Evolutionary conservation across 2,329 filamentous ascomycete species (phyloP).

Genomic region (Balansia obtecta): DNA sequence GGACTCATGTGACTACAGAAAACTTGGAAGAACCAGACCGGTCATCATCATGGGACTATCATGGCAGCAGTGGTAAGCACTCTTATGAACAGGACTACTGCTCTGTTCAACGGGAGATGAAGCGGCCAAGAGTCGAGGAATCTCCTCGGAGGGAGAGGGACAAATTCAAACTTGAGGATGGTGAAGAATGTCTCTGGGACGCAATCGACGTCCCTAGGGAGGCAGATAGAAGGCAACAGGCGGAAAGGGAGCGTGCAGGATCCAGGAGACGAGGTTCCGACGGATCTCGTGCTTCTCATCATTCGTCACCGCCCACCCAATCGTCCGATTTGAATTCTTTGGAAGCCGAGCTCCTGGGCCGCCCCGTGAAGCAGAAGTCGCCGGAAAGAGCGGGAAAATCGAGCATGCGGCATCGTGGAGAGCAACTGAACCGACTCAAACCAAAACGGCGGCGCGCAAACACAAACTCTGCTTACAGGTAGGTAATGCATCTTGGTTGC

Average conservation of each 20-base stretch:
- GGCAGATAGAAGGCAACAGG: conserved; percentile 5
- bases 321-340: conserved; percentile 26
- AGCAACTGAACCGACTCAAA: conserved; percentile 10
- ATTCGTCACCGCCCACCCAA: conserved; percentile 18
- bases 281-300: conserved; percentile 15
- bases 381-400: conserved; percentile 13
- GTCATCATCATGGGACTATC: conserved; percentile 1
- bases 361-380: conserved; percentile 19
- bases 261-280: conserved; percentile 10
- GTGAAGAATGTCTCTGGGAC: conserved; percentile 10
- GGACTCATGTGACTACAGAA: neutral
- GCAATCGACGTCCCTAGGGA: conserved; percentile 6
- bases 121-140: neutral
- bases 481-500: conserved; percentile 15
- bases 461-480: conserved; percentile 27
- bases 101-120: neutral
- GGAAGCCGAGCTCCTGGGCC: conserved; percentile 25
- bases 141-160: conserved; percentile 9
- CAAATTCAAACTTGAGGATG: conserved; percentile 18
- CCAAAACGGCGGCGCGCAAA: conserved; percentile 21
- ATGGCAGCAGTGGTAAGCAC: conserved; percentile 2
- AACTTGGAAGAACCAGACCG: neutral
- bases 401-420: conserved; percentile 11
- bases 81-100: neutral
- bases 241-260: neutral